phyloP scores from a whole-genome alignment of 352 stramenopile genomes.

The Phytophthora hibernalis region DNA sequence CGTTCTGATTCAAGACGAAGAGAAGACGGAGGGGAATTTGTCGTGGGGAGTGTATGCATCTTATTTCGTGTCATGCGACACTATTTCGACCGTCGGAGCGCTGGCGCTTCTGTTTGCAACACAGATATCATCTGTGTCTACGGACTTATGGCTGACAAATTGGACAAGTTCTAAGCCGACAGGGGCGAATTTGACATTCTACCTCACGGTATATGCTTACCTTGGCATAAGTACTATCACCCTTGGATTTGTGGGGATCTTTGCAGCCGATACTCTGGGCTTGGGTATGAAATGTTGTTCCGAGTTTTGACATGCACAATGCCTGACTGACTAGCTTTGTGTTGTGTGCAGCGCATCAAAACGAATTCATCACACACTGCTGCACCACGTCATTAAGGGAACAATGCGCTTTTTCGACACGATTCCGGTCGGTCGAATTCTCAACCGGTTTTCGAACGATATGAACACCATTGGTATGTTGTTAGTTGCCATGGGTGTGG shows the following conservation, averaged over 20 bases:
- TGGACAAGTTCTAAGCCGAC: conserved; percentile 51
- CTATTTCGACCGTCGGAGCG: conserved; percentile 42
- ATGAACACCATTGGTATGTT: conserved; percentile 66
- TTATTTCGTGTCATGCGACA: conserved; percentile 61
- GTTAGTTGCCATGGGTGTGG: background rate
- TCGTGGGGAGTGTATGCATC: conserved; percentile 47
- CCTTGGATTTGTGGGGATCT: conserved; percentile 63
- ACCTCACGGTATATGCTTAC: conserved; percentile 65
- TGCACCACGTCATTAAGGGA: conserved; percentile 69
- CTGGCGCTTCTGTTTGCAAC: conserved; percentile 47
- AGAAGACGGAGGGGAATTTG: conserved; percentile 49
- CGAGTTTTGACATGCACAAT: background rate
- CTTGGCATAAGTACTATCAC: conserved; percentile 59
- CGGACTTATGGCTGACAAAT: conserved; percentile 70
- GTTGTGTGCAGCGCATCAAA: conserved; percentile 56
- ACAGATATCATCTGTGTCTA: conserved; percentile 63
- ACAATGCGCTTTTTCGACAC: conserved; percentile 91
- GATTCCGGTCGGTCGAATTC: conserved; percentile 78
- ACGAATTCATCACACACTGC: conserved; percentile 64
- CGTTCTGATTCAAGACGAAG: conserved; percentile 56
- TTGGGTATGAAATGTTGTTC: conserved; percentile 43
- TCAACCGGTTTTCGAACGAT: conserved; percentile 83
- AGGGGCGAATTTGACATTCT: conserved; percentile 45
- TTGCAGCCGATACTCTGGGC: conserved; percentile 50
- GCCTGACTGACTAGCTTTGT: conserved; percentile 13